Conservation (phyloP, 345 rosid species). For the Camelina sativa region DNA sequence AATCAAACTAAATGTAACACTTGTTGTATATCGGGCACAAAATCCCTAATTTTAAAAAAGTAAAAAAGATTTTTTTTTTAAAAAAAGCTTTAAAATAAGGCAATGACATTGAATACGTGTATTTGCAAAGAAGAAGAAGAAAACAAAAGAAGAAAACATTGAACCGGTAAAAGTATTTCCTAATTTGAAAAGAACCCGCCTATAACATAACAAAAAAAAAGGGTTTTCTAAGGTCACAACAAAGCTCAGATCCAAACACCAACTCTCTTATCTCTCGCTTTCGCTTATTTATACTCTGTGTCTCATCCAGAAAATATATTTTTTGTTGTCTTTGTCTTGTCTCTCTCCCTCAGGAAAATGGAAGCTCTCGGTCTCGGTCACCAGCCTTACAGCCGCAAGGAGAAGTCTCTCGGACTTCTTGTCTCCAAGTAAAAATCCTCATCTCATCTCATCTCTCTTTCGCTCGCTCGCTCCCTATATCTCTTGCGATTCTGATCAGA, state of each 20-base stretch:
- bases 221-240: conserved; percentile 20
- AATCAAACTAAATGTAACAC: neutral
- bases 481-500: neutral
- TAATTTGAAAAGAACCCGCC: conserved; percentile 42
- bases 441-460: neutral
- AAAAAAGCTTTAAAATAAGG: neutral
- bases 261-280: neutral
- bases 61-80: no score
- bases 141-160: neutral
- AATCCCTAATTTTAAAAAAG: neutral
- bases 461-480: no score
- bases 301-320: neutral
- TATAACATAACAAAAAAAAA: neutral
- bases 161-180: neutral
- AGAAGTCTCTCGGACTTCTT: conserved; percentile 75
- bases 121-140: no score
- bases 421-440: conserved; percentile 59
- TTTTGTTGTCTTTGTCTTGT: conserved; percentile 12
- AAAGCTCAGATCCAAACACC: conserved; percentile 30
- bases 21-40: rapidly evolving
- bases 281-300: neutral
- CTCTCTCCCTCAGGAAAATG: conserved; percentile 40
- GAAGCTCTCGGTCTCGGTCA: conserved; percentile 50
- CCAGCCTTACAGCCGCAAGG: conserved; percentile 67
- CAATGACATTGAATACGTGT: no score